Conservation (phyloP, 2,329 filamentous ascomycete genomes). For the Cordyceps militaris region DNA sequence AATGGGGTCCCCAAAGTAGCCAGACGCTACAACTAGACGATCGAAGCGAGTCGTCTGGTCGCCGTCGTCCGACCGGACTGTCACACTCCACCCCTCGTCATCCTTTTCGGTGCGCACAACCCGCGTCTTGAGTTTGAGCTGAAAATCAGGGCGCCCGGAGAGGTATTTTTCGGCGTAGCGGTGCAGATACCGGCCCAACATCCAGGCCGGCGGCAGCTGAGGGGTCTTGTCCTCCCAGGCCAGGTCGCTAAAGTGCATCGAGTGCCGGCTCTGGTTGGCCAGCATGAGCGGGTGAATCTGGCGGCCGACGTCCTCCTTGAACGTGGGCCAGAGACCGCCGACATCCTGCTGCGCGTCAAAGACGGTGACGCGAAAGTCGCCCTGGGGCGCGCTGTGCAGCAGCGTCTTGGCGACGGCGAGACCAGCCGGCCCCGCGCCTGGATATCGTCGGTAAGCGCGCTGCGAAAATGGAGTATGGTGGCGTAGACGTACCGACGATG, state of each 20-base stretch:
- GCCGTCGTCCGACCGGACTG: conserved; percentile 26
- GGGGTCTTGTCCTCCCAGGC: conserved; percentile 57
- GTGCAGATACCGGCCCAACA: conserved; percentile 66
- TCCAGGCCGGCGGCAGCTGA: conserved; percentile 68
- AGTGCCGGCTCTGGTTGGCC: conserved; percentile 71
- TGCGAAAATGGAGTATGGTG: neutral
- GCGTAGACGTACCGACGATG: conserved; percentile 29
- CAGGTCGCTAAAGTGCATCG: conserved; percentile 64
- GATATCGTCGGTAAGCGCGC: neutral
- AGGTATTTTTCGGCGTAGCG: conserved; percentile 56
- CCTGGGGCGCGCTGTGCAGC: conserved; percentile 48
- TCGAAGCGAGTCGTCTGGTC: conserved; percentile 54
- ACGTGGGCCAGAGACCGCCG: conserved; percentile 70
- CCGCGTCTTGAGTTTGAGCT: conserved; percentile 42
- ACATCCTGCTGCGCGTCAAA: conserved; percentile 60
- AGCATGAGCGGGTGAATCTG: conserved; percentile 60
- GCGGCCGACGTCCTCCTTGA: conserved; percentile 39
- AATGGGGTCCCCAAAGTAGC: conserved; percentile 62
- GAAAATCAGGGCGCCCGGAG: conserved; percentile 29
- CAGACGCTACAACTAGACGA: conserved; percentile 63
- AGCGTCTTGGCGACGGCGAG: conserved; percentile 68
- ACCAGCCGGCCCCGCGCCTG: conserved; percentile 63
- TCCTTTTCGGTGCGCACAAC: conserved; percentile 35
- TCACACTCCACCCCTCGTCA: conserved; percentile 35
- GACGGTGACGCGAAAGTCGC: conserved; percentile 59